phyloP scores from a whole-genome alignment of 164 flowering plant species.

The Magnolia sinica region DNA sequence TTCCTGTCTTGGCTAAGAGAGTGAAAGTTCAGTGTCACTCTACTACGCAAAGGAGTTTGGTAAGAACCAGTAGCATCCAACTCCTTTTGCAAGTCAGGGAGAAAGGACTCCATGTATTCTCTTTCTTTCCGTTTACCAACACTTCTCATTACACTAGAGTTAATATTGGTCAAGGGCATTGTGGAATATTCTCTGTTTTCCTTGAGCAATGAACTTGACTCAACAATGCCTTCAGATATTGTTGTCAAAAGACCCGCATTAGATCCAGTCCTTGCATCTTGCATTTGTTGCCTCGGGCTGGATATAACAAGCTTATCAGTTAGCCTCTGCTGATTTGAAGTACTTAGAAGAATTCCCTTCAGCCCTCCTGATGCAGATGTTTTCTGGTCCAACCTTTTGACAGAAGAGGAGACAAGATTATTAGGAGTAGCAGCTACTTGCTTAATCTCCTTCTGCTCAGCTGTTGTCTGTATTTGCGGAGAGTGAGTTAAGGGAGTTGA shows the following conservation, averaged over 20 bases:
- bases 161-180: slow-evolving; percentile 7
- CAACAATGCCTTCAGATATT: slow-evolving; percentile 13
- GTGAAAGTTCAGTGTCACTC: slow-evolving; percentile 10
- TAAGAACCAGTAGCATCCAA: slow-evolving; percentile 12
- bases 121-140: slow-evolving; percentile 5
- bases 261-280: slow-evolving; percentile 12
- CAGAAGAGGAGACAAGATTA: slow-evolving; percentile 26
- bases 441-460: slow-evolving; percentile 13
- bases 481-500: slow-evolving; percentile 24
- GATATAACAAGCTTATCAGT: slow-evolving; percentile 3
- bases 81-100: slow-evolving; percentile 22
- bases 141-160: slow-evolving; percentile 1
- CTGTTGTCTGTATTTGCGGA: slow-evolving; percentile 16
- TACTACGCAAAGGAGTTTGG: slow-evolving; percentile 20
- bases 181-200: slow-evolving; percentile 8
- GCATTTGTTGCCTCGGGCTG: slow-evolving; percentile 14
- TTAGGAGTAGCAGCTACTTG: slow-evolving; percentile 13
- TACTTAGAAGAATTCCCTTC: slow-evolving; percentile 15
- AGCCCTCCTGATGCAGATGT: slow-evolving; percentile 18
- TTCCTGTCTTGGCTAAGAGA: slow-evolving; percentile 20
- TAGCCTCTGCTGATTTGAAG: slow-evolving; percentile 17
- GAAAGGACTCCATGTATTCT: slow-evolving; percentile 11
- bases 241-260: slow-evolving; percentile 15
- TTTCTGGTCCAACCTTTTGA: slow-evolving; percentile 22
- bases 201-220: slow-evolving; percentile 9